Conservation (phyloP, 2,329 filamentous ascomycete species). For the Fusarium camptoceras region DNA sequence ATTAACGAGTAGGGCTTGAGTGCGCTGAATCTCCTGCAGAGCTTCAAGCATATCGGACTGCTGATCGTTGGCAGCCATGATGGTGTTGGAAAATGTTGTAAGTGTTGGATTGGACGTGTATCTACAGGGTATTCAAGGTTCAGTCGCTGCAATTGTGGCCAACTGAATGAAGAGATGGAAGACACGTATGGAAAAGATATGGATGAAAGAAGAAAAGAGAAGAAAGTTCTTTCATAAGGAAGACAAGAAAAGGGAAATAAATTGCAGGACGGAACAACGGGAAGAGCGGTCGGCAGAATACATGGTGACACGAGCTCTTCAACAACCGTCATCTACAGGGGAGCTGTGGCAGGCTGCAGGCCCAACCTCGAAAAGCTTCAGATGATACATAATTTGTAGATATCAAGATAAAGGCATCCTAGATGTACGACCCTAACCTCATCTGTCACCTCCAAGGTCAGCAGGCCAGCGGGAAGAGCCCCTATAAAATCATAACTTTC, state of each 20-base stretch:
- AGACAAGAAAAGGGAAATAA: slow-evolving; percentile 8
- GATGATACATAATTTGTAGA: slow-evolving; percentile 38
- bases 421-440: slow-evolving; percentile 23
- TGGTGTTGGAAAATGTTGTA: slow-evolving; percentile 2
- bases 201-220: slow-evolving; percentile 3
- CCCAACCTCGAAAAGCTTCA: slow-evolving; percentile 26
- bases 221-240: not conserved
- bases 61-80: slow-evolving; percentile 44
- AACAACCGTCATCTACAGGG: slow-evolving; percentile 31
- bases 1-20: slow-evolving; percentile 56
- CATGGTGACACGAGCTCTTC: slow-evolving; percentile 29
- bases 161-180: not conserved
- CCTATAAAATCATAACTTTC: slow-evolving; percentile 39
- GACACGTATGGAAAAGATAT: not conserved
- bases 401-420: slow-evolving; percentile 27
- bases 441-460: slow-evolving; percentile 35
- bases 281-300: slow-evolving; percentile 40
- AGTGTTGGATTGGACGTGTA: not conserved
- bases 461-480: slow-evolving; percentile 28
- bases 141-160: not conserved
- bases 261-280: slow-evolving; percentile 32
- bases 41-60: slow-evolving; percentile 44
- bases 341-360: slow-evolving; percentile 26
- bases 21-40: slow-evolving; percentile 57
- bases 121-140: slow-evolving; percentile 30